Percentiles rank a stretch among this genome's conserved stretches.
phyloP scores from a whole-genome alignment of 1,139 yeast genomes.

The Scheffersomyces segobiensis region DNA sequence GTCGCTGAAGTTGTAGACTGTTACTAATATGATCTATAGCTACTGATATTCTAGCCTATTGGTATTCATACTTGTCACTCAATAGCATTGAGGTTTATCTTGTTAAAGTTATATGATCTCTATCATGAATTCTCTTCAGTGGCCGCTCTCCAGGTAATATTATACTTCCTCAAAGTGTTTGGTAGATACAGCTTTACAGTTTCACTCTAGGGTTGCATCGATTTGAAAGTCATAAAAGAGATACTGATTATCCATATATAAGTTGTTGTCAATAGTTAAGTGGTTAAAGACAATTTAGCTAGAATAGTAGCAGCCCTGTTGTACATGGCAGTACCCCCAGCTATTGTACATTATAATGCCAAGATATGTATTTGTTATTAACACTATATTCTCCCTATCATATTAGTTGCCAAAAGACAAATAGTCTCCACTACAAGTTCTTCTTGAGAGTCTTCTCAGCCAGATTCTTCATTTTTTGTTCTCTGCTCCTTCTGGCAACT shows the following conservation, averaged over 20 bases:
- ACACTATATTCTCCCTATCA: neutral
- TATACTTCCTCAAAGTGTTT: neutral
- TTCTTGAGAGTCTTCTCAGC: slow-evolving; percentile 38
- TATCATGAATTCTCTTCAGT: neutral
- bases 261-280: no score
- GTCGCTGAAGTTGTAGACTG: neutral
- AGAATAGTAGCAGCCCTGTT: no score
- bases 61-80: neutral
- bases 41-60: neutral
- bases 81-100: neutral
- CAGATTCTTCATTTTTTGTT: slow-evolving; percentile 50
- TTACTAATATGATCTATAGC: neutral
- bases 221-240: neutral
- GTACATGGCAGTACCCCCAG: neutral
- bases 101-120: neutral
- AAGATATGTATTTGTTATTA: neutral
- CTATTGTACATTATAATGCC: neutral
- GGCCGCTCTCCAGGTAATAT: neutral
- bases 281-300: no score
- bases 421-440: slow-evolving; percentile 1
- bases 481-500: slow-evolving; percentile 63
- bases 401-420: neutral
- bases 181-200: neutral
- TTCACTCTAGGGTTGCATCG: neutral
- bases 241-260: no score